phyloP scores from a whole-genome alignment of 805 yeast species.

The Cyberlindnera euphorbiae region DNA sequence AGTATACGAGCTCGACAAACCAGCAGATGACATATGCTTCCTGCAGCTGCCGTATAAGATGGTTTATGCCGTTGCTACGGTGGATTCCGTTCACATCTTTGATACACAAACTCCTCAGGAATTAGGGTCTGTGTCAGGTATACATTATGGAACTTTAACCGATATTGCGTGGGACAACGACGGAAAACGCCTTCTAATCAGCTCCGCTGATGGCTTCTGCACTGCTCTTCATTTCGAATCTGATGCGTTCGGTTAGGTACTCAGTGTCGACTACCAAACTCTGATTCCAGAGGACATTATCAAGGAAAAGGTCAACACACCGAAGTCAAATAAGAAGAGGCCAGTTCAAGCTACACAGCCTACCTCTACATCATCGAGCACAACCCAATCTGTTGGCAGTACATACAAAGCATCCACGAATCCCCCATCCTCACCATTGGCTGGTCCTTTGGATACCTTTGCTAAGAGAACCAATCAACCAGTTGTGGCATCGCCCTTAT shows the following conservation, averaged over 20 bases:
- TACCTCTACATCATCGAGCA: too few relatives aligned
- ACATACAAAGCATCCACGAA: too few relatives aligned
- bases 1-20: conserved; percentile 41
- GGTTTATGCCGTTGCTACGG: conserved; percentile 90
- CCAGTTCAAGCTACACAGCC: background rate
- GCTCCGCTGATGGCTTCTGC: conserved; percentile 93
- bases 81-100: conserved; percentile 75
- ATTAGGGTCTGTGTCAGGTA: conserved; percentile 65
- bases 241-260: conserved; percentile 51
- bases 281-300: conserved; percentile 12
- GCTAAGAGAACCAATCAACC: background rate
- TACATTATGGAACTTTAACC: conserved; percentile 86
- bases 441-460: conserved; percentile 1
- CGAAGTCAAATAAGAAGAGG: conserved; percentile 7
- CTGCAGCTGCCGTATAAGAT: conserved; percentile 70
- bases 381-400: background rate
- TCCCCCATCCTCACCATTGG: conserved; percentile 5
- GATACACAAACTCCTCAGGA: conserved; percentile 72
- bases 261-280: conserved; percentile 25
- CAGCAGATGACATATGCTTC: conserved; percentile 22
- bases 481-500: conserved; percentile 3
- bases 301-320: conserved; percentile 10
- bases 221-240: conserved; percentile 55
- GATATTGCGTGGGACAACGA: conserved; percentile 82
- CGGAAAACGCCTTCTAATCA: conserved; percentile 63